Base-by-base conservation (phyloP, 176 grass and related monocot genomes). In the Paspalum vaginatum region DNA sequence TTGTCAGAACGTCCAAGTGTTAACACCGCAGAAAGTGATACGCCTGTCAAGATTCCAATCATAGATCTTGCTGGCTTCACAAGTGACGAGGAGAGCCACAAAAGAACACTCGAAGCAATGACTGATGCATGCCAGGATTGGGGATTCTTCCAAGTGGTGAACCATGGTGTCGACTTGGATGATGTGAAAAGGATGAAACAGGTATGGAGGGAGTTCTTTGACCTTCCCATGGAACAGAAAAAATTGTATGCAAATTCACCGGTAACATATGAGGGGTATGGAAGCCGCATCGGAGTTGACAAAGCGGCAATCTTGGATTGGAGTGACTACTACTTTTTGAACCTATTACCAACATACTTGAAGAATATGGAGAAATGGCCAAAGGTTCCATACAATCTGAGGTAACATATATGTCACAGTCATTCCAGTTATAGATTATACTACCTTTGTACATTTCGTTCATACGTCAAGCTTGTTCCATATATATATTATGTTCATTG, bases 131-230 rank as follows among this genome's bases (percentile, higher is more conserved):
- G 87, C 52, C 81, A 77, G 62, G 58, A 85, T 11, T 95, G 92
- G 92, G 89, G 92, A 4, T 95, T 95, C 87, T 95, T 95, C 79
- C 92, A 91, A 38, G 78, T 86, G 40, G 84, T 95, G 66, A 91
- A 95, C 65, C 89, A 91, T 53, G 84, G 58, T 37, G 81, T 95
- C 37, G 66, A 70, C 21, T 51, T 55, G 0, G 89, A 77, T 65
- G 54, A 60, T 40, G 52, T 81, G 20, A 27, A 70, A 27, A 78
- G 68, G 25, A 84, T 94, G 76, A 81, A 39, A 67, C 54, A 51
- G 22, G 83, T 68, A 68, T 94, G 92, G 92, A 94, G 61, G 65
- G 86, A 87, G 61, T 94, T 94, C 83, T 94, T 94, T 79, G 48
- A 63, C 43, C 89, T 80, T 18, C 89, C 92, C 2, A 40, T 79